Evolutionary conservation across 106 monocot species (phyloP), one percentile per base, ranked within the genome.

Genomic region (Acorus gramineus): DNA sequence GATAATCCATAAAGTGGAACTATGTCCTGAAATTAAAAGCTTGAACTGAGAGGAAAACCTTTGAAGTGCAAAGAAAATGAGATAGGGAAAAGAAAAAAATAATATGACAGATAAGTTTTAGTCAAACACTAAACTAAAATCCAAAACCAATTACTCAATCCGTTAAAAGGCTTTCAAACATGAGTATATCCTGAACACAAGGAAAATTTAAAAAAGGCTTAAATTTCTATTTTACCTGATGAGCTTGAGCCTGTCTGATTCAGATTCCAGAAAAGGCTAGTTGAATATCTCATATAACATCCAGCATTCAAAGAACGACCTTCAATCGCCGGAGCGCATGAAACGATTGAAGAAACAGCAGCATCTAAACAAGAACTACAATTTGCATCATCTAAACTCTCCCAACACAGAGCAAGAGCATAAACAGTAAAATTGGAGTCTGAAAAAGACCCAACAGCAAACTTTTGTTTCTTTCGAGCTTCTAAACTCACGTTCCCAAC

Each of bases 321-420:
- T 62, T 85, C 81, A 10, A 42, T 61, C 2, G 78, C 74, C 2
- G 85, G 85, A 5, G 68, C 53, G 53, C 85, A 85, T n/a, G 49
- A 57, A 10, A 72, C 51, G 54, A 81, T 61, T 4, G 81, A 71
- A 6, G 71, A 62, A 59, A 78, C 58, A 4, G 81, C 81, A 51
- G 71, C 60, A 57, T 58, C 46, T 52, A 85, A 73, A 54, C 85
- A 85, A 46, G 78, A 61, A 48, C 49, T 63, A 53, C 85, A 85
- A 0, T 55, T 64, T 9, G 64, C 12, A 28, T 57, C 59, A 57
- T 69, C 68, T 71, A 85, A 62, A 53, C 73, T 81, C 78, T 81
- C 56, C 85, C 85, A 85, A 53, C 81, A 85, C 42, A 81, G 85
- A 47, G 78, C 74, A 50, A 85, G 74, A 54, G 56, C 81, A 71